A percentile compares a stretch with the other conserved stretches of the same genome.
Conservation (phyloP, 495 filamentous ascomycete species). For the Neurospora sp. region DNA sequence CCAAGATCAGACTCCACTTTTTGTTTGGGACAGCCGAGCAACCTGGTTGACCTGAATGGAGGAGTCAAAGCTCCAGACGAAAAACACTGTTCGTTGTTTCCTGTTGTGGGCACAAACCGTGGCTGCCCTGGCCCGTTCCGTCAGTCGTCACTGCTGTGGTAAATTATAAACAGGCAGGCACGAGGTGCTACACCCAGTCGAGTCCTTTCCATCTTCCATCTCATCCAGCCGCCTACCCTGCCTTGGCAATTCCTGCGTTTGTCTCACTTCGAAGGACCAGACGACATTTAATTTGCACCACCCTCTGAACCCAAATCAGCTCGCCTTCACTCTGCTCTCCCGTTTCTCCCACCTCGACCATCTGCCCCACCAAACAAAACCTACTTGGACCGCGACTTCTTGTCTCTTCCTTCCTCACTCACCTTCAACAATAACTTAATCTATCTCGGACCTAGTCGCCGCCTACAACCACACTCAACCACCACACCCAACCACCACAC, state of each 20-base stretch:
- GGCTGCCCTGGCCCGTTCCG: background rate
- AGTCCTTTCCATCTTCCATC: background rate
- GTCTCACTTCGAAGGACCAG: background rate
- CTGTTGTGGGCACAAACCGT: background rate
- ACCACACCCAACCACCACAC: conserved; percentile 1
- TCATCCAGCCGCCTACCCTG: background rate
- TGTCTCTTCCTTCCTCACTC: background rate
- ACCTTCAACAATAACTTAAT: background rate
- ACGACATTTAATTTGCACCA: conserved; percentile 2
- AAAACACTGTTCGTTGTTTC: background rate
- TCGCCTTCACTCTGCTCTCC: background rate
- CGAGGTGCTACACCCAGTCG: background rate
- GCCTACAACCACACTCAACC: background rate
- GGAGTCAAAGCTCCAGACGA: background rate
- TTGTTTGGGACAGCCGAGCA: background rate
- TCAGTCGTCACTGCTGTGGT: background rate
- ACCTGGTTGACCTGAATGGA: background rate
- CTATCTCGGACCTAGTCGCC: conserved; percentile 1
- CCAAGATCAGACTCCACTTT: background rate
- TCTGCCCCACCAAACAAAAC: background rate
- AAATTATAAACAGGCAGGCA: background rate
- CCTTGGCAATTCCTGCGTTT: background rate
- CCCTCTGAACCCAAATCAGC: background rate
- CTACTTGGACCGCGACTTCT: background rate
- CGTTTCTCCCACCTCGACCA: background rate